Evolutionary conservation across 106 monocot species (phyloP).

Genomic region (Chionographis japonica): DNA sequence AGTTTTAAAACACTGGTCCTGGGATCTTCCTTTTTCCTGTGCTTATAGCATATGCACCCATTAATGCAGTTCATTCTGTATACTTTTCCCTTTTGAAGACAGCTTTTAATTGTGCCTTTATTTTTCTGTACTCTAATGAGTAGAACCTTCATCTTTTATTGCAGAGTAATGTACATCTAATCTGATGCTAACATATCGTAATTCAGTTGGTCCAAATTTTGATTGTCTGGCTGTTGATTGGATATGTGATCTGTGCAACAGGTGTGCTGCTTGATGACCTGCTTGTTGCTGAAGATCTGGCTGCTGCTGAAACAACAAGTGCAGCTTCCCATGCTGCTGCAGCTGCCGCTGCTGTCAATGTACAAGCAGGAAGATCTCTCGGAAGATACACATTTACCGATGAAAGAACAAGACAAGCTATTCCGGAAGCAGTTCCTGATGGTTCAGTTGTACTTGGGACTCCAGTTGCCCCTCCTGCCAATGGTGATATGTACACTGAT

Average conservation of each 20-base stretch:
- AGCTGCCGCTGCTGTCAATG: slow-evolving; percentile 51
- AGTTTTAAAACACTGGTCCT: no score
- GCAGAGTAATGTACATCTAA: background rate
- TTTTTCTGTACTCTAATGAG: no score
- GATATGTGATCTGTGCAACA: slow-evolving; percentile 17
- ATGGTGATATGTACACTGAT: slow-evolving; percentile 88
- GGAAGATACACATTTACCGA: slow-evolving; percentile 47
- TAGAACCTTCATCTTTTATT: background rate
- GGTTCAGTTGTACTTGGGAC: slow-evolving; percentile 89
- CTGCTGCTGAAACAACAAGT: slow-evolving; percentile 87
- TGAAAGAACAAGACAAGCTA: slow-evolving; percentile 48
- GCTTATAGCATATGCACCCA: no score
- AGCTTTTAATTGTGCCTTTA: no score
- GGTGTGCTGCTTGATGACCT: slow-evolving; percentile 96
- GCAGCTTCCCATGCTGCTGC: slow-evolving; percentile 89
- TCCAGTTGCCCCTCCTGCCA: slow-evolving; percentile 92
- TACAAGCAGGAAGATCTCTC: slow-evolving; percentile 45
- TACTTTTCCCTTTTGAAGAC: no score
- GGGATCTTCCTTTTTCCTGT: no score
- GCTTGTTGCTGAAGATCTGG: slow-evolving; percentile 95
- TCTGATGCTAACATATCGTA: background rate
- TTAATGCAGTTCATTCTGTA: no score
- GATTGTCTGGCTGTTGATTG: slow-evolving; percentile 8
- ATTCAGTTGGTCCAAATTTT: background rate
- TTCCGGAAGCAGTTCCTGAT: slow-evolving; percentile 65